Conservation (phyloP, 2,329 filamentous ascomycete genomes). For the Pezizomycotina sp. region DNA sequence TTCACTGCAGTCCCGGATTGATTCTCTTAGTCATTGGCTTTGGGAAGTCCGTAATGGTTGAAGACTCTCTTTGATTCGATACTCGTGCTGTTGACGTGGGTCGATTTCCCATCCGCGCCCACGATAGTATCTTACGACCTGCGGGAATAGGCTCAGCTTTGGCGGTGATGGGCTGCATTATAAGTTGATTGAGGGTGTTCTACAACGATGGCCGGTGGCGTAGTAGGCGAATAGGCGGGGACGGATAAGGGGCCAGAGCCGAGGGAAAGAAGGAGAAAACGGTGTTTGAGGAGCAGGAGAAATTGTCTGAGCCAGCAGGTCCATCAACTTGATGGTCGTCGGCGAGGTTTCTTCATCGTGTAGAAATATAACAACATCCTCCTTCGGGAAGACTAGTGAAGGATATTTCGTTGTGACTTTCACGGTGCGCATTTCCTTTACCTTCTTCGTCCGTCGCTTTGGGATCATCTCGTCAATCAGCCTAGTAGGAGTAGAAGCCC, state of each 20-base stretch:
- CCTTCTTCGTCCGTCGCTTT: slow-evolving; percentile 15
- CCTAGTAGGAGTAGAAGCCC: slow-evolving; percentile 16
- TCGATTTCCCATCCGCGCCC: too few relatives aligned
- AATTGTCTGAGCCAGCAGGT: slow-evolving; percentile 16
- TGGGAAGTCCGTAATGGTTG: too few relatives aligned
- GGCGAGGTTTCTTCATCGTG: slow-evolving; percentile 14
- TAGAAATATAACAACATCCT: slow-evolving; percentile 18
- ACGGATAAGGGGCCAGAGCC: slow-evolving; percentile 10
- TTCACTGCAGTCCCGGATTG: slow-evolving; percentile 15
- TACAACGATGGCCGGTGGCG: slow-evolving; percentile 16
- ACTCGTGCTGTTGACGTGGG: too few relatives aligned
- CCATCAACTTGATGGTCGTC: slow-evolving; percentile 14
- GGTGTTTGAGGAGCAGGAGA: slow-evolving; percentile 15
- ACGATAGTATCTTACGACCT: too few relatives aligned
- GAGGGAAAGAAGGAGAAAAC: slow-evolving; percentile 17
- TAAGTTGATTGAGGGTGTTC: slow-evolving; percentile 16
- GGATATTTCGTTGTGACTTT: slow-evolving; percentile 14
- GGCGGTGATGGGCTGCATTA: slow-evolving; percentile 8
- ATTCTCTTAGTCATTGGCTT: too few relatives aligned
- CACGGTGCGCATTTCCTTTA: slow-evolving; percentile 14
- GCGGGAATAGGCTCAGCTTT: slow-evolving; percentile 15
- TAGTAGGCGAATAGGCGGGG: slow-evolving; percentile 19
- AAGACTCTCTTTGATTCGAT: too few relatives aligned
- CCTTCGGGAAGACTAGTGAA: slow-evolving; percentile 16
- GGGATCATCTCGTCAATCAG: slow-evolving; percentile 19